Evolutionary conservation across 495 filamentous ascomycete species (phyloP).

Genomic region (Penicillium atrosanguineum): DNA sequence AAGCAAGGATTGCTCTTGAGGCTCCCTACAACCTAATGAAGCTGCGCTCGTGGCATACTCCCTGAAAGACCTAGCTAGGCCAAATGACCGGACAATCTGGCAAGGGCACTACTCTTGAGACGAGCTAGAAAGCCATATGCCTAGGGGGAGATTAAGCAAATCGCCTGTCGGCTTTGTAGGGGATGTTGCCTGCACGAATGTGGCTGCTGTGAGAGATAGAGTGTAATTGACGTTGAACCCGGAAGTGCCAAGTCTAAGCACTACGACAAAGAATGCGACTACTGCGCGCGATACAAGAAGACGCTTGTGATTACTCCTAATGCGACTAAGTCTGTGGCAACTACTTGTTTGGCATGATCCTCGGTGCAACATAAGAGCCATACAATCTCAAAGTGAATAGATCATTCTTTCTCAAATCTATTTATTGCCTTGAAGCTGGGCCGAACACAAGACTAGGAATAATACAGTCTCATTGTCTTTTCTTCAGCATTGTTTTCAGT

Average conservation of each 20-base stretch:
- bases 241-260: background rate
- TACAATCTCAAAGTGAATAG: too few species aligned
- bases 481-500: too few species aligned
- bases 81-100: background rate
- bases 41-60: too few species aligned
- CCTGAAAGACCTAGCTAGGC: too few species aligned
- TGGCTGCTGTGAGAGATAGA: background rate
- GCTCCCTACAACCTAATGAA: too few species aligned
- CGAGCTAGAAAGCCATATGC: background rate
- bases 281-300: background rate
- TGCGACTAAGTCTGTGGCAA: background rate
- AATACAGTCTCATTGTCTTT: too few species aligned
- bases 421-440: too few species aligned
- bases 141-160: background rate
- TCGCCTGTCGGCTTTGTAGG: background rate
- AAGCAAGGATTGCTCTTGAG: too few species aligned
- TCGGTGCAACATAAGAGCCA: background rate
- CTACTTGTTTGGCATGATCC: background rate
- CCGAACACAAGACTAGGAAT: too few species aligned
- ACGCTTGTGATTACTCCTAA: background rate
- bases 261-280: background rate
- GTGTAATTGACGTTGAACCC: background rate
- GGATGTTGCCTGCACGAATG: background rate
- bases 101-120: background rate
- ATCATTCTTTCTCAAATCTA: too few species aligned